These are phyloP conservation scores for Xylariomycetidae sp. DNA, from an alignment of 2,329 filamentous ascomycete genomes.

Conservation along the genomic window DNA sequence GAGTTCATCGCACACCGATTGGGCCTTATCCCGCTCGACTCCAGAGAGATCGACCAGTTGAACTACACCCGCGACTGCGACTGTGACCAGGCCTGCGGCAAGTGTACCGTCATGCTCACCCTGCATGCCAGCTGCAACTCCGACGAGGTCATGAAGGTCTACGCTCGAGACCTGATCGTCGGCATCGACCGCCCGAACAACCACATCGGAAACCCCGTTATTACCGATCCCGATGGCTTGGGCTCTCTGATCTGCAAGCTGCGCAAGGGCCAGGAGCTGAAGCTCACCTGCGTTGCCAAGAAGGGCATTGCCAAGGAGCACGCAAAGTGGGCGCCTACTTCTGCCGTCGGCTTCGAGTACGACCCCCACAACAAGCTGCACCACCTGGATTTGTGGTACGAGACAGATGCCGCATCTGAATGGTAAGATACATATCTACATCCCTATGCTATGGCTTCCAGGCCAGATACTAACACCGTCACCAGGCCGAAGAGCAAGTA, in stretches of 20 bases:
- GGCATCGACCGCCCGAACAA: conserved; percentile 64
- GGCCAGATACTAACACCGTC: conserved; percentile 19
- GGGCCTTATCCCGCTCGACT: conserved; percentile 81
- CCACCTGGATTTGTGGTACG: conserved; percentile 93
- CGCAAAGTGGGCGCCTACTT: conserved; percentile 92
- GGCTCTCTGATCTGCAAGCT: conserved; percentile 88
- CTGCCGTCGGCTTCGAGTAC: conserved; percentile 94
- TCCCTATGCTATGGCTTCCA: conserved; percentile 1
- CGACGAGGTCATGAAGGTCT: conserved; percentile 89
- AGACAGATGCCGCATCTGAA: conserved; percentile 73
- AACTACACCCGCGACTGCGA: conserved; percentile 91
- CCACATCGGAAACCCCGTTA: conserved; percentile 72
- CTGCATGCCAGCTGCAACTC: conserved; percentile 80
- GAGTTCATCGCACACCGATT: conserved; percentile 93
- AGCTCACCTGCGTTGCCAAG: conserved; percentile 88
- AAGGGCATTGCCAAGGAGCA: conserved; percentile 99
- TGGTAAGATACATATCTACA: conserved; percentile 54
- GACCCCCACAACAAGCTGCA: conserved; percentile 94
- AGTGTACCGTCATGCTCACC: conserved; percentile 79
- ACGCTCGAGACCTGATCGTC: conserved; percentile 80
- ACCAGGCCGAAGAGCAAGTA: conserved; percentile 75
- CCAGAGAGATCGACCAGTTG: conserved; percentile 75
- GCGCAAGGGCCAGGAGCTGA: conserved; percentile 80
- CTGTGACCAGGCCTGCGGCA: conserved; percentile 90
- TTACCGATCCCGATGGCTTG: conserved; percentile 73